These are phyloP conservation scores for Knufia fluminis DNA, from an alignment of 2,329 filamentous ascomycete genomes.

Conservation along the genomic window DNA sequence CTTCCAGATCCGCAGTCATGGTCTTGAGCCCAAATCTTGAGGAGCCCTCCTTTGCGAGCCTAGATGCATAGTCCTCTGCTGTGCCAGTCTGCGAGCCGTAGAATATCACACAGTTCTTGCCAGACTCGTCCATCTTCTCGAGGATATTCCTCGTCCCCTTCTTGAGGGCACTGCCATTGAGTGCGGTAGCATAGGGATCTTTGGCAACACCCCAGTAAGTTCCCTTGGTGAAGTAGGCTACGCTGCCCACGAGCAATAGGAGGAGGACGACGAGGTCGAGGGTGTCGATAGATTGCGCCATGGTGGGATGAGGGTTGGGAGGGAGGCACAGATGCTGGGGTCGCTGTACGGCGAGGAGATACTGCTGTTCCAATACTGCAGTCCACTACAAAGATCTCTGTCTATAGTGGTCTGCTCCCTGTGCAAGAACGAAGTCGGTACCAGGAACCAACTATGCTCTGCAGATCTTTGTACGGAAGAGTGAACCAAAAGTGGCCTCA, in stretches of 20 bases:
- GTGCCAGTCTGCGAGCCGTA: slow-evolving; percentile 98
- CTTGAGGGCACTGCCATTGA: slow-evolving; percentile 61
- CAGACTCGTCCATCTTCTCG: slow-evolving; percentile 89
- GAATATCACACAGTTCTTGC: slow-evolving; percentile 97
- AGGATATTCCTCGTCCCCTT: slow-evolving; percentile 80
- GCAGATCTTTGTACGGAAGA: not conserved
- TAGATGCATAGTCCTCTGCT: slow-evolving; percentile 93
- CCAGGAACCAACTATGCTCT: not conserved
- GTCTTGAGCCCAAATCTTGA: slow-evolving; percentile 93
- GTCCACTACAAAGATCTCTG: too few relatives aligned
- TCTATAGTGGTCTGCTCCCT: too few relatives aligned
- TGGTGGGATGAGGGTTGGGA: slow-evolving; percentile 35
- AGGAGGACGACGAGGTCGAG: slow-evolving; percentile 88
- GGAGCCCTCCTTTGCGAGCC: slow-evolving; percentile 93
- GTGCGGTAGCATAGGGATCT: slow-evolving; percentile 74
- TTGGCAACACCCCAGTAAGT: slow-evolving; percentile 83
- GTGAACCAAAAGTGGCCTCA: not conserved
- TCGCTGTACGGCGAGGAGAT: too few relatives aligned
- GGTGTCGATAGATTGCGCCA: slow-evolving; percentile 86
- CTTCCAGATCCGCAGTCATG: slow-evolving; percentile 96
- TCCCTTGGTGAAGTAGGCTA: slow-evolving; percentile 97
- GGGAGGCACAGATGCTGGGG: not conserved
- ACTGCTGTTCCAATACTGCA: too few relatives aligned
- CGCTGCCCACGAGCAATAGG: slow-evolving; percentile 71
- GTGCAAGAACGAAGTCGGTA: not conserved